Base-by-base conservation (phyloP, 2,329 filamentous ascomycete genomes). In the Penicillium nordicum region DNA sequence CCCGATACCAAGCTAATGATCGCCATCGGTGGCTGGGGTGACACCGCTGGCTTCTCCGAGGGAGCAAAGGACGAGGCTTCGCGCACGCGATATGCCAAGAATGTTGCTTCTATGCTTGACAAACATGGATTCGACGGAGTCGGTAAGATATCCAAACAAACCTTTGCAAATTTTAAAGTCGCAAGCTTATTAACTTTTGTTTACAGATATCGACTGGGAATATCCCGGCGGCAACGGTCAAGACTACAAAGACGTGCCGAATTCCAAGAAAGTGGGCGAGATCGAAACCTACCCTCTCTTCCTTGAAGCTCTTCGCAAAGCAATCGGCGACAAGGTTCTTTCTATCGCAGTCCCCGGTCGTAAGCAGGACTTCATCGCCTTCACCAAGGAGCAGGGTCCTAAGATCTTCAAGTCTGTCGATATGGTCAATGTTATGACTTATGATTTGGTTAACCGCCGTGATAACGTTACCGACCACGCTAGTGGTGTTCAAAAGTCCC, bases 21-120 rank as follows among this genome's bases (percentile, higher is more conserved):
- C 37, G 87, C 88, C 21, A 84, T 92, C 60, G 88, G 88, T 11
- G 88, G 88, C 50, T 92, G 88, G 88, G 88, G 87, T 0, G 86
- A 90, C 57, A 85, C 82, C 0, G 69, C 72, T 7, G 88, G 87
- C 0, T 91, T 89, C 65, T 79, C 81, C 0, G 70, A 41, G 1
- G 87, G 81, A 0, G 83, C 85, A 1, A 78, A 76, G 49, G 78
- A 79, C 4, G 76, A 81, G 1, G 63, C 71, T 9, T 80, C 79
- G 1, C 81, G 86, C 16, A 75, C 78, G 57, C 74, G 73, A 8
- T 92, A 88, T 73, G 85, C 87, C 1, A 76, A 76, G 43, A 88
- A 89, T 62, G 79, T 90, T 1, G 82, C 80, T 8, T 74, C 75
- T 29, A 87, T 90, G 83, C 77, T 91, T 1, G 72, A 80, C 4